These are phyloP conservation scores for Phytophthora melonis DNA, from an alignment of 352 stramenopile species.

Conservation along the genomic window DNA sequence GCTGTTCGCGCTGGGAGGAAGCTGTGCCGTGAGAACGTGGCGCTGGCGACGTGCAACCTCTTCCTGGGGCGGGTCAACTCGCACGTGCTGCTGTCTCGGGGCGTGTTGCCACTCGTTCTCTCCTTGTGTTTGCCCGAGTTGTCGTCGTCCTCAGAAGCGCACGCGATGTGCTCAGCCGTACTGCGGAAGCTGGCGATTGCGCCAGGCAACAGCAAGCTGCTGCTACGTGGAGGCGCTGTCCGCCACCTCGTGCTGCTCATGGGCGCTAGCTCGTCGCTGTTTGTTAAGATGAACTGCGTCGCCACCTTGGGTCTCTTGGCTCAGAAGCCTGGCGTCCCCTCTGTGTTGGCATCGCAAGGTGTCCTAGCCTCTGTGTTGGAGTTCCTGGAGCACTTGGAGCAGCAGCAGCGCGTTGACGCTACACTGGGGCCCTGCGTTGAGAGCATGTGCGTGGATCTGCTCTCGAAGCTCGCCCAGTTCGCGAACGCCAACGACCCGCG, in stretches of 20 bases:
- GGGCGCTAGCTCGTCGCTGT: conserved; percentile 38
- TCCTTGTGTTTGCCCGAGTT: conserved; percentile 48
- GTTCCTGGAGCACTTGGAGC: conserved; percentile 49
- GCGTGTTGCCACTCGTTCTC: conserved; percentile 64
- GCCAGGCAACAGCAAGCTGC: conserved; percentile 69
- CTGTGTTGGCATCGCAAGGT: conserved; percentile 59
- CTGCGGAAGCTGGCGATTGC: conserved; percentile 74
- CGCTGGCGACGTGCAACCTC: conserved; percentile 71
- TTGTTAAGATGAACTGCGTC: conserved; percentile 76
- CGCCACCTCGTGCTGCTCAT: conserved; percentile 61
- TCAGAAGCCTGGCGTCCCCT: conserved; percentile 54
- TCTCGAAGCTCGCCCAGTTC: conserved; percentile 69
- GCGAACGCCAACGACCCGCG: conserved; percentile 59
- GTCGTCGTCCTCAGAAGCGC: conserved; percentile 28
- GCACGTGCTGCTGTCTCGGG: conserved; percentile 51
- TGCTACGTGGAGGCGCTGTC: conserved; percentile 68
- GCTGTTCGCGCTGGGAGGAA: conserved; percentile 59
- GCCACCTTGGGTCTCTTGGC: conserved; percentile 70
- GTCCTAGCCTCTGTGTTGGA: conserved; percentile 68
- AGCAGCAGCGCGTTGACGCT: conserved; percentile 7
- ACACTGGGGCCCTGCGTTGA: conserved; percentile 48
- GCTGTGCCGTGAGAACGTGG: conserved; percentile 55
- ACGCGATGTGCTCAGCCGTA: conserved; percentile 61
- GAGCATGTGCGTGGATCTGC: conserved; percentile 74
- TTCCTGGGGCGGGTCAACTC: conserved; percentile 76